These are phyloP conservation scores for Pelargonium cotyledonis DNA, from an alignment of 441 rosid species.

Conservation along the genomic window DNA sequence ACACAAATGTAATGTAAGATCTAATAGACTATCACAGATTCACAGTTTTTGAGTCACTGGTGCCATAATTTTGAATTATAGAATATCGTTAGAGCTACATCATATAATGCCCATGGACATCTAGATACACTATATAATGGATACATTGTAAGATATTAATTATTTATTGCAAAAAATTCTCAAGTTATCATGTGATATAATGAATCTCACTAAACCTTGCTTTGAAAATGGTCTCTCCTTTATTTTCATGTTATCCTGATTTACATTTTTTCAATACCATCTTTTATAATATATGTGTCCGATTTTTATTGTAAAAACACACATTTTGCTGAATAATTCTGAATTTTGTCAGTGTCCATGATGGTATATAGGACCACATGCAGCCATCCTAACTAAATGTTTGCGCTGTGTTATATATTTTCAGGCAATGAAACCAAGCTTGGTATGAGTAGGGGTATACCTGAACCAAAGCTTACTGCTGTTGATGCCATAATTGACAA, in stretches of 20 bases:
- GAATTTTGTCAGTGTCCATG: conserved; percentile 10
- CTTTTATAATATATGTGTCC: not conserved
- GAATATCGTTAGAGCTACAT: not conserved
- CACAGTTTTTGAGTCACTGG: not conserved
- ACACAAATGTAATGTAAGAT: not conserved
- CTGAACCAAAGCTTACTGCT: conserved; percentile 98
- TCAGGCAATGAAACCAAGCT: conserved; percentile 96
- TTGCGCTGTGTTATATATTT: not conserved
- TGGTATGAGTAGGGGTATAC: conserved; percentile 95
- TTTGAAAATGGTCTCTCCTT: not conserved
- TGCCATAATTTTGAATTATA: not conserved
- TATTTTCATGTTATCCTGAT: conserved; percentile 1
- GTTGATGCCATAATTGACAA: conserved; percentile 99
- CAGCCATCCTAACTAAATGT: conserved; percentile 10
- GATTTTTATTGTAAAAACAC: not conserved
- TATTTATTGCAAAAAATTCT: not conserved
- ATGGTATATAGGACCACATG: conserved; percentile 8
- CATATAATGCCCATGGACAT: no score
- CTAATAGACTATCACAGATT: not conserved
- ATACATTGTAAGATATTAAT: not conserved
- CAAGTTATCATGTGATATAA: not conserved
- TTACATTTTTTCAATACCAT: not conserved
- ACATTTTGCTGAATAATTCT: not conserved
- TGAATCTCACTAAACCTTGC: not conserved
- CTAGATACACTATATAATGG: not conserved